phyloP scores from a whole-genome alignment of 495 filamentous ascomycete species.

The Geoglossum glabrum region DNA sequence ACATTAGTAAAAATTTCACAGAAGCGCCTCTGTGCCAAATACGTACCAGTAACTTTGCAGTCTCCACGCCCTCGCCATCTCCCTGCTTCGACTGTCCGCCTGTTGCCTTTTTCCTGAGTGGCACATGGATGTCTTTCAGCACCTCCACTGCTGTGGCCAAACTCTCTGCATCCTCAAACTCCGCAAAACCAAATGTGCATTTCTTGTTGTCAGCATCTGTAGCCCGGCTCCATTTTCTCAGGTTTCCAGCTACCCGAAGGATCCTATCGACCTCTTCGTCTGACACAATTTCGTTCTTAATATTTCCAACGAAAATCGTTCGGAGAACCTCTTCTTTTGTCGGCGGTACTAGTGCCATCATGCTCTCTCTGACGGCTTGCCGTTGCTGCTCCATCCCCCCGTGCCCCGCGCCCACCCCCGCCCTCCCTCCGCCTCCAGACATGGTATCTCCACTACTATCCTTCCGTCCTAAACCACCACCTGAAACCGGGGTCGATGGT shows the following conservation, averaged over 20 bases:
- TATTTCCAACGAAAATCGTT: constrained; percentile 76
- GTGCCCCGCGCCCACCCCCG: constrained; percentile 45
- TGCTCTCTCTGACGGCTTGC: constrained; percentile 47
- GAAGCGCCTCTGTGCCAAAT: neutral
- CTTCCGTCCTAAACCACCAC: constrained; percentile 13
- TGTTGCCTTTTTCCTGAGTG: constrained; percentile 38
- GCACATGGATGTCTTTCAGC: constrained; percentile 69
- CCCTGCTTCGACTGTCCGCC: constrained; percentile 15
- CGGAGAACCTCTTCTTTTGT: constrained; percentile 77
- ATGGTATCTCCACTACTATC: constrained; percentile 24
- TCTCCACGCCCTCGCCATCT: constrained; percentile 42
- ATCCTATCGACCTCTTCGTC: constrained; percentile 75
- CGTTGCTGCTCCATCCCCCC: constrained; percentile 42
- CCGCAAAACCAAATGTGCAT: constrained; percentile 84
- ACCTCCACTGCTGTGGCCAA: constrained; percentile 72
- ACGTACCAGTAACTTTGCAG: constrained; percentile 40
- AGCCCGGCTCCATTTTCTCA: constrained; percentile 70
- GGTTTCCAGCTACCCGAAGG: constrained; percentile 51
- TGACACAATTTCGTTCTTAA: constrained; percentile 54
- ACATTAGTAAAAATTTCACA: neutral
- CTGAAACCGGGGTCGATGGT: constrained; percentile 32
- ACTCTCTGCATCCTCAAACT: constrained; percentile 85
- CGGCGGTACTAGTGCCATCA: constrained; percentile 64
- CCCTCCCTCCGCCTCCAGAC: constrained; percentile 30
- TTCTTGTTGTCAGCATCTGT: constrained; percentile 67